Evolutionary conservation across 2,329 filamentous ascomycete species (phyloP), one percentile per base, ranked within the genome.

Genomic region (Fusarium phyllophilum): DNA sequence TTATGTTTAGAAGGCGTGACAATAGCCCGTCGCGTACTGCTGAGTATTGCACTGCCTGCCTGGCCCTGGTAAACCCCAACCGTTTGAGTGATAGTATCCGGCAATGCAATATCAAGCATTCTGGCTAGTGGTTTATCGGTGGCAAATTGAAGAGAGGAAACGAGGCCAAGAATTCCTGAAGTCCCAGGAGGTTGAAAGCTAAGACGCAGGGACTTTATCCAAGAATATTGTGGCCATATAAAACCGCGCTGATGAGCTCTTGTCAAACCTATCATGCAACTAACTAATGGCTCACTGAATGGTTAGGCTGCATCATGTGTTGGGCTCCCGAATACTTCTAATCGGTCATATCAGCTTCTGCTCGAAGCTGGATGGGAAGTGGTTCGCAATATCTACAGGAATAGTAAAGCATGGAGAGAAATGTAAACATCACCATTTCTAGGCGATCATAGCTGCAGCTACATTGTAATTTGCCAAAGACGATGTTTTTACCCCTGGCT

Each of bases 1-100:
- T 63, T 44, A 58, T 49, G 52, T 62, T 66, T 42, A 38, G 55
- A 67, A 58, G 41, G 59, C 46, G 70, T 72, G 61, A 70, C 59
- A 59, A 45, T 46, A 49, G 60, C 41, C 41, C 59, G 39, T 42
- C 41, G 48, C 34, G 44, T 33, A 39, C 57, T 60, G 31, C 46
- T 61, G 33, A 48, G 63, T 60, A 44, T 52, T 48, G 51, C 31
- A 41, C 33, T 57, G 56, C 49, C 22, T 57, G 57, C 46, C 17
- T 57, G 57, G 59, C 42, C 44, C 42, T 56, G 56, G 52, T 48
- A 48, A 49, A 63, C 7, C 48, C 15, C 52, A 31, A 20, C 38
- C 44, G 44, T 46, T 36, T 24, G 24, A 66, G 48, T 48, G 31
- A 57, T 22, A 36, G 49, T 33, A 33, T 74, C 33, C 41, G 38